Percentiles rank a stretch among this genome's conserved stretches.
Conservation (phyloP, 2,329 filamentous ascomycete species). For the Pseudogymnoascus sp. region DNA sequence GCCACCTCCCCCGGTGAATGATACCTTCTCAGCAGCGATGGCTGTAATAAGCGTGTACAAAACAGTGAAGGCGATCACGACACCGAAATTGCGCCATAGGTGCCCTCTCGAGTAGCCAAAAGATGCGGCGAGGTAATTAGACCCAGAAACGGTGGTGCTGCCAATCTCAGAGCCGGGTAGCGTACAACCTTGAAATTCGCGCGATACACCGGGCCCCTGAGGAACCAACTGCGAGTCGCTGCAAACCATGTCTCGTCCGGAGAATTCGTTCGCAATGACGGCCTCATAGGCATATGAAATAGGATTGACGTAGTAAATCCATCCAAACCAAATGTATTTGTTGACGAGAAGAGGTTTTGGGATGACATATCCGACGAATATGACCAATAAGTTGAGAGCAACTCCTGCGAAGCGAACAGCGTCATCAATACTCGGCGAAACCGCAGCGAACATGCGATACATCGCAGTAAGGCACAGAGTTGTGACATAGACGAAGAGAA, state of each 20-base stretch:
- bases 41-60: constrained; percentile 52
- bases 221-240: constrained; percentile 42
- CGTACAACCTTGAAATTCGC: constrained; percentile 51
- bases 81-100: constrained; percentile 54
- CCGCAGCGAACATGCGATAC: constrained; percentile 47
- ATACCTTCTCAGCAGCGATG: constrained; percentile 59
- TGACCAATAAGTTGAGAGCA: constrained; percentile 41
- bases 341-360: constrained; percentile 33
- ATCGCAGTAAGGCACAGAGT: constrained; percentile 51
- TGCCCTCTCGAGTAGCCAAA: constrained; percentile 50
- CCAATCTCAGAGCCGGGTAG: constrained; percentile 48
- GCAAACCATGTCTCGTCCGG: constrained; percentile 44
- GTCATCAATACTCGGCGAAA: constrained; percentile 47
- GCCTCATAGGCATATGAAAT: constrained; percentile 62
- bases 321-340: constrained; percentile 34
- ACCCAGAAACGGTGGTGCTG: constrained; percentile 41
- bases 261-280: constrained; percentile 63
- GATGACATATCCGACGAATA: constrained; percentile 59
- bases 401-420: constrained; percentile 49
- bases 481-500: constrained; percentile 41
- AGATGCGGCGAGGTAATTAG: constrained; percentile 43
- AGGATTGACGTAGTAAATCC: constrained; percentile 58
- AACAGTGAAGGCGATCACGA: constrained; percentile 54
- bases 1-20: constrained; percentile 52
- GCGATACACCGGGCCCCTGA: neutral